A percentile compares a stretch with the other conserved stretches of the same genome.
Conservation (phyloP, 2,329 filamentous ascomycete genomes). For the Nothopassalora personata region DNA sequence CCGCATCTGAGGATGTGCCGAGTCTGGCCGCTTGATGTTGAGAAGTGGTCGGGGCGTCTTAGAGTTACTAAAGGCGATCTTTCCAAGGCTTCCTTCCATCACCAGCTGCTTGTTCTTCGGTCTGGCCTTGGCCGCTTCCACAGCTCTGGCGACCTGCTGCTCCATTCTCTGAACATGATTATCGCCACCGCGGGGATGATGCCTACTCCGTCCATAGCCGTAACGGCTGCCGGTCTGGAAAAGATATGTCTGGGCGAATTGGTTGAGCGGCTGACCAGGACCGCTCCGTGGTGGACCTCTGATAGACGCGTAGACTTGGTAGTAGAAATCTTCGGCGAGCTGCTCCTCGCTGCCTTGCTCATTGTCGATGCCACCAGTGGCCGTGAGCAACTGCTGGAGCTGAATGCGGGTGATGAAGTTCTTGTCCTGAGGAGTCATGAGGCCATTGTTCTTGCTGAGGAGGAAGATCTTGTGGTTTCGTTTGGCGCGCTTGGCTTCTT, state of each 20-base stretch:
- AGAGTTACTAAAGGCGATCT: constrained; percentile 98
- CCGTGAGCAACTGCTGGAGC: constrained; percentile 88
- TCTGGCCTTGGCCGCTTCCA: constrained; percentile 94
- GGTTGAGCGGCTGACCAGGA: constrained; percentile 85
- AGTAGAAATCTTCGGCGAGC: constrained; percentile 93
- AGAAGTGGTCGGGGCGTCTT: constrained; percentile 94
- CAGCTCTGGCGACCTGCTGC: constrained; percentile 93
- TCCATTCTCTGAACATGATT: constrained; percentile 99
- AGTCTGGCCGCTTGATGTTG: constrained; percentile 87
- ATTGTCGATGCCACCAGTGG: constrained; percentile 81
- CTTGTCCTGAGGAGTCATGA: constrained; percentile 99
- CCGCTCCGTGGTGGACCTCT: constrained; percentile 80
- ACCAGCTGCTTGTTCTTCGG: constrained; percentile 97
- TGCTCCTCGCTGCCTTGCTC: constrained; percentile 67
- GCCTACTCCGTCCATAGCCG: constrained; percentile 58
- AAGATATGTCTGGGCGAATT: constrained; percentile 96
- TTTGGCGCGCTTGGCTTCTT: constrained; percentile 92
- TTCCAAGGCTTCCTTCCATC: constrained; percentile 90
- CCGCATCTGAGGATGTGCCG: constrained; percentile 52
- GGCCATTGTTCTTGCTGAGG: constrained; percentile 84
- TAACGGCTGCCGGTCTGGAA: constrained; percentile 88
- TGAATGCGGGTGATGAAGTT: constrained; percentile 99
- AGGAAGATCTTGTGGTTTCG: constrained; percentile 97
- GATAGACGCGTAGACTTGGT: constrained; percentile 94
- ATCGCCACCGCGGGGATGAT: constrained; percentile 77